Evolutionary conservation across 2,329 filamentous ascomycete genomes (phyloP).

Genomic region (Ilyonectria mors-panacis): DNA sequence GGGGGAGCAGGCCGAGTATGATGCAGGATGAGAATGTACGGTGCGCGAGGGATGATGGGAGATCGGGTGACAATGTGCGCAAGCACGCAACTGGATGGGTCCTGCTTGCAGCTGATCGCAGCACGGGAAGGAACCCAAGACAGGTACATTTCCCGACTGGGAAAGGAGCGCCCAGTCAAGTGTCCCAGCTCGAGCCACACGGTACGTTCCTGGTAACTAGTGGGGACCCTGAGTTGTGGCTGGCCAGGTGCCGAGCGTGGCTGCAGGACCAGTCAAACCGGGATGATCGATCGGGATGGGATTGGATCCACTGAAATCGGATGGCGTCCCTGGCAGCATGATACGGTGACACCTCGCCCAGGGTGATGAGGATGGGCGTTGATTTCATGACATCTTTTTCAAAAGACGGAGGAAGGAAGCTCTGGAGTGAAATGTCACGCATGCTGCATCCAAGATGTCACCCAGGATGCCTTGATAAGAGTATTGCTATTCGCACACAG

Average conservation of each 20-base stretch:
- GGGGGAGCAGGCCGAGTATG: background rate
- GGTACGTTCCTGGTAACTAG: conserved; percentile 6
- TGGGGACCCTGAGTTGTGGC: conserved; percentile 32
- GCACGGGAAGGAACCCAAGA: background rate
- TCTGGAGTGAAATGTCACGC: background rate
- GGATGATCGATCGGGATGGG: conserved; percentile 24
- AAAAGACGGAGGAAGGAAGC: background rate
- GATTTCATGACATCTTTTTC: background rate
- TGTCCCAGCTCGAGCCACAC: background rate
- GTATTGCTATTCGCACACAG: too few species aligned
- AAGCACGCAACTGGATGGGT: conserved; percentile 1
- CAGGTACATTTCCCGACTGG: conserved; percentile 1
- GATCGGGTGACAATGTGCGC: conserved; percentile 34
- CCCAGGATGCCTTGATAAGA: background rate
- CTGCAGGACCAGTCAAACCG: conserved; percentile 35
- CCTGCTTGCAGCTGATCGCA: background rate
- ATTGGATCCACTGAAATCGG: conserved; percentile 6
- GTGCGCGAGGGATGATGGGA: conserved; percentile 13
- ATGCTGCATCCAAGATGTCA: background rate
- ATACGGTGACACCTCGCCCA: conserved; percentile 1
- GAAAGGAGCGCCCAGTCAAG: conserved; percentile 5
- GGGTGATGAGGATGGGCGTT: background rate
- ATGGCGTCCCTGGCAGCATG: conserved; percentile 4
- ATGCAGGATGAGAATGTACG: conserved; percentile 18
- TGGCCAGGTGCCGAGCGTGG: conserved; percentile 35